Conservation (phyloP, 768 basidiomycete genomes). For the Termitomyces sp. region DNA sequence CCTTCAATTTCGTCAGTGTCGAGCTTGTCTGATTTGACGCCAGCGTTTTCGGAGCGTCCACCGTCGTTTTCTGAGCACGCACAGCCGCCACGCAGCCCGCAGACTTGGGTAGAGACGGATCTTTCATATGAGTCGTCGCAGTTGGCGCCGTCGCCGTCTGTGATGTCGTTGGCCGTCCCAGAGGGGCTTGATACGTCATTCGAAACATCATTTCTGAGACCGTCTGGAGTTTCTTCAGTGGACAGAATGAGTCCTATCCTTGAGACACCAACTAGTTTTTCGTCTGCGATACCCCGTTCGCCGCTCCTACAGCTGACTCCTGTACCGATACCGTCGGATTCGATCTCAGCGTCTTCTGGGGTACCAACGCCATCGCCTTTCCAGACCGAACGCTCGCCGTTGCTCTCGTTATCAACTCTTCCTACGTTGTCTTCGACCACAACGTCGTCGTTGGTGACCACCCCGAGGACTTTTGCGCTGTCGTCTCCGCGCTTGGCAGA, state of each 20-base stretch:
- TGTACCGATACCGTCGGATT: conserved; percentile 31
- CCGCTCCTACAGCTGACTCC: conserved; percentile 35
- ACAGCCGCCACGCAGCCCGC: conserved; percentile 33
- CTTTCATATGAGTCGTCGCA: conserved; percentile 74
- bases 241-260: conserved; percentile 45
- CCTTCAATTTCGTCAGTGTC: conserved; percentile 23
- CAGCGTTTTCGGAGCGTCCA: conserved; percentile 34
- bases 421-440: conserved; percentile 2
- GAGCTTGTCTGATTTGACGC: conserved; percentile 38
- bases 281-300: conserved; percentile 24
- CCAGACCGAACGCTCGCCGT: conserved; percentile 7
- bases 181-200: conserved; percentile 64
- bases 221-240: conserved; percentile 42
- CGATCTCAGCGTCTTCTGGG: conserved; percentile 26
- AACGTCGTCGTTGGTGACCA: conserved; percentile 6
- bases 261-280: conserved; percentile 27
- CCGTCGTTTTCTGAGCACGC: conserved; percentile 32
- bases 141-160: conserved; percentile 68
- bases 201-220: conserved; percentile 72
- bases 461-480: conserved; percentile 5
- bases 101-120: conserved; percentile 60
- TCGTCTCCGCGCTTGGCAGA: background rate
- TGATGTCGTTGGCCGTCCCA: conserved; percentile 46
- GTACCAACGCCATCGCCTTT: conserved; percentile 30
- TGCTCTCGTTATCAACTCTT: conserved; percentile 4